A percentile compares a stretch with the other conserved stretches of the same genome.
phyloP scores from a whole-genome alignment of 495 filamentous ascomycete genomes.

The Penicillium arizonense region DNA sequence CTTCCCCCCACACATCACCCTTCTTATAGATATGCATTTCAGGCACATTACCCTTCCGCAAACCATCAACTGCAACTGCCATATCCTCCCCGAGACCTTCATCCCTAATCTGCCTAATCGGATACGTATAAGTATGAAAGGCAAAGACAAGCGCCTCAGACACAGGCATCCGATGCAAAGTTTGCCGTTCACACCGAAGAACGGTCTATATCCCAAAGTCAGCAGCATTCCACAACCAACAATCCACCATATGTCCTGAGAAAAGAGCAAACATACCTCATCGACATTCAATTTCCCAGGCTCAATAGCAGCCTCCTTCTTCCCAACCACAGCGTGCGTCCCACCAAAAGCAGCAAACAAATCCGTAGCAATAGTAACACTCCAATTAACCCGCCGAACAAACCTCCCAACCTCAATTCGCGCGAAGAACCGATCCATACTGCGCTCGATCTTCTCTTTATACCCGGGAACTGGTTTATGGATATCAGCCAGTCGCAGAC shows the following conservation, averaged over 20 bases:
- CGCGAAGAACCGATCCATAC: conserved; percentile 76
- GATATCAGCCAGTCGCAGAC: conserved; percentile 59
- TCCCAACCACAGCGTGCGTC: conserved; percentile 38
- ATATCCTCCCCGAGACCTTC: conserved; percentile 66
- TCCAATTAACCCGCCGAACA: conserved; percentile 57
- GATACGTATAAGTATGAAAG: conserved; percentile 79
- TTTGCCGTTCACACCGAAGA: conserved; percentile 74
- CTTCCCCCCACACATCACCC: conserved; percentile 63
- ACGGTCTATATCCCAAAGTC: conserved; percentile 37
- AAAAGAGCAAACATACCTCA: conserved; percentile 30
- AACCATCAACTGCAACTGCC: conserved; percentile 69
- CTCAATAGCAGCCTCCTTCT: conserved; percentile 39
- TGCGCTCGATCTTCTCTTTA: conserved; percentile 63
- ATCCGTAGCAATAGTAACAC: conserved; percentile 53
- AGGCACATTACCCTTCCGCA: conserved; percentile 65
- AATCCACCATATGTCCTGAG: not conserved
- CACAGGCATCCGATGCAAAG: conserved; percentile 67
- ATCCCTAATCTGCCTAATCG: conserved; percentile 62
- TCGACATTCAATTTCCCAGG: conserved; percentile 49
- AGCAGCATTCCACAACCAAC: not conserved
- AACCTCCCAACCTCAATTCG: conserved; percentile 37
- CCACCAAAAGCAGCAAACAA: conserved; percentile 54
- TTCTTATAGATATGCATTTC: conserved; percentile 70
- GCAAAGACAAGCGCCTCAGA: conserved; percentile 69
- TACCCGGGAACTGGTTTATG: conserved; percentile 72